These are phyloP conservation scores for Entonaema liquescens DNA, from an alignment of 495 filamentous ascomycete species.

Conservation along the genomic window DNA sequence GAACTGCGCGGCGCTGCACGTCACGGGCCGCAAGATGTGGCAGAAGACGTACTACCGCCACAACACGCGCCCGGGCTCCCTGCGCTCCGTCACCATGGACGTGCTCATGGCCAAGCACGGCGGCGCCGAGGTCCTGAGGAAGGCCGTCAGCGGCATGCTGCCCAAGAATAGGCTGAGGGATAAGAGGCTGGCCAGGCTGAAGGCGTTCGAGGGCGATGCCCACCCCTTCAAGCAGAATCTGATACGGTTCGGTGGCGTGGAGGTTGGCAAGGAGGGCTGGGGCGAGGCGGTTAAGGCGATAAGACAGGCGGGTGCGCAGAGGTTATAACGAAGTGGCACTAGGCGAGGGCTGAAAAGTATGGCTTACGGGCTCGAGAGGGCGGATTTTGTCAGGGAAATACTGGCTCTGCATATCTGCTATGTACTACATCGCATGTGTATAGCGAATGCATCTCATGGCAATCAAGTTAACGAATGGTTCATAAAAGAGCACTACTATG, in stretches of 20 bases:
- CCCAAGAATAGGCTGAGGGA: constrained; percentile 95
- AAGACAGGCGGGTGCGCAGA: constrained; percentile 50
- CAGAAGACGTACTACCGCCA: constrained; percentile 97
- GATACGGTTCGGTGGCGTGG: constrained; percentile 70
- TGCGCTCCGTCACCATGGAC: constrained; percentile 93
- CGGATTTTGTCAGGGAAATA: constrained; percentile 9
- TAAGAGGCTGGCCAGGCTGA: constrained; percentile 84
- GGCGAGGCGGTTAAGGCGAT: constrained; percentile 52
- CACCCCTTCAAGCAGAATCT: constrained; percentile 95
- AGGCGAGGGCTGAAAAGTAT: background rate
- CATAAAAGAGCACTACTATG: background rate
- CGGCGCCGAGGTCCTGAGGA: constrained; percentile 89
- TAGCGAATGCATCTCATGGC: constrained; percentile 37
- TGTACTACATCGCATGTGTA: constrained; percentile 37
- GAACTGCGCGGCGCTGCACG: constrained; percentile 84
- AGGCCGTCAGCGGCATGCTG: constrained; percentile 95
- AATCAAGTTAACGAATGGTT: background rate
- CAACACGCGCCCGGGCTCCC: constrained; percentile 85
- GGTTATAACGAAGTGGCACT: constrained; percentile 44
- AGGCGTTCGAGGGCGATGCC: constrained; percentile 89
- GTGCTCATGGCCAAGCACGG: constrained; percentile 92
- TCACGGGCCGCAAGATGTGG: constrained; percentile 88
- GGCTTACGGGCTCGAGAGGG: background rate
- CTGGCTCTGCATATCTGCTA: constrained; percentile 34
- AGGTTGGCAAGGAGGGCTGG: constrained; percentile 59